phyloP scores from a whole-genome alignment of 345 rosid genomes.

The Gossypioides kirkii region DNA sequence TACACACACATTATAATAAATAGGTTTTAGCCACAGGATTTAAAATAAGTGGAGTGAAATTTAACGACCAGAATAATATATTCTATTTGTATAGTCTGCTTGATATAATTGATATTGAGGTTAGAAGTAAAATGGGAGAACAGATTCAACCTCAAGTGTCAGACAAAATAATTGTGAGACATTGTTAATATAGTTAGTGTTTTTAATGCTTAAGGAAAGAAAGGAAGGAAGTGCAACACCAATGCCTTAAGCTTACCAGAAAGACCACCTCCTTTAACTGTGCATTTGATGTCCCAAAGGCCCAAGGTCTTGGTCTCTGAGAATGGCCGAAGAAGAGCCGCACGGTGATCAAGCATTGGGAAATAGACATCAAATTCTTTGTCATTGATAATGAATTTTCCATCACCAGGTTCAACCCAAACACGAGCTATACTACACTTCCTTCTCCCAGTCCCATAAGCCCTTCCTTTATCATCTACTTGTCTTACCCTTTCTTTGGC shows the following conservation, averaged over 20 bases:
- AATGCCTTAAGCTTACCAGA: constrained; percentile 46
- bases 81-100: neutral
- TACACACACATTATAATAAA: neutral
- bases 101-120: neutral
- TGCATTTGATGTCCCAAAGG: constrained; percentile 77
- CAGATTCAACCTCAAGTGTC: neutral
- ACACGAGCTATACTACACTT: constrained; percentile 91
- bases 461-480: constrained; percentile 85
- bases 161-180: neutral
- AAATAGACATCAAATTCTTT: constrained; percentile 82
- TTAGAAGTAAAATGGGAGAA: neutral
- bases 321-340: constrained; percentile 90
- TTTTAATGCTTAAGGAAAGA: no score
- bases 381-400: constrained; percentile 70
- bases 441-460: constrained; percentile 96
- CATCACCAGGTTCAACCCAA: constrained; percentile 88
- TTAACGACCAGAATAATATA: neutral
- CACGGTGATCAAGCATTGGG: constrained; percentile 93
- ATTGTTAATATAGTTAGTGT: neutral
- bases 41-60: neutral
- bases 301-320: constrained; percentile 96
- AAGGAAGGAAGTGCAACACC: neutral
- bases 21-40: neutral
- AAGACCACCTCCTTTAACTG: constrained; percentile 91
- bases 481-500: constrained; percentile 81